Evolutionary conservation across 2,329 filamentous ascomycete genomes (phyloP), one percentile per base, ranked within the genome.

Genomic region (Fusarium sp.): DNA sequence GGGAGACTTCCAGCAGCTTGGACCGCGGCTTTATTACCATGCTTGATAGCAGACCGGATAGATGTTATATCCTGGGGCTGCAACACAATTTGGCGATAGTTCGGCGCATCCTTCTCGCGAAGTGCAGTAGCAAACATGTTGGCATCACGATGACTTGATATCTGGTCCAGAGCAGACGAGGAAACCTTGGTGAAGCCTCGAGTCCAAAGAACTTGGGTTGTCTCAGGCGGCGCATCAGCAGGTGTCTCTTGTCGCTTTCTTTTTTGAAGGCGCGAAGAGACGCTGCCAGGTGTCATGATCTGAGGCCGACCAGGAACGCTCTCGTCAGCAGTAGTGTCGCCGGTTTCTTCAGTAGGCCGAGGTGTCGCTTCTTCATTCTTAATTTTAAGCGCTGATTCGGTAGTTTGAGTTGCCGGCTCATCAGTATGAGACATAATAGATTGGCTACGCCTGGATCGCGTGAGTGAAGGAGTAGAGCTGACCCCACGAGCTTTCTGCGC

Each of bases 41-140:
- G 90, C 57, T 89, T 90, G 69, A 95, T 92, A 34, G 91, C 91
- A 53, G 90, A 87, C 66, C 92, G 91, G 72, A 95, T 94, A 4
- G 88, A 90, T 69, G 93, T 94, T 48, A 95, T 86, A 75, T 95
- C 91, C 75, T 93, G 91, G 1, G 92, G 91, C 49, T 91, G 89
- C 56, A 92, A 85, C 40, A 95, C 91, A 53, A 94, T 87, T 67
- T 89, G 88, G 65, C 87, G 88, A 75, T 95, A 95, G 7, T 91
- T 91, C 1, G 92, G 92, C 0, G 92, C 92, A 72, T 93, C 90
- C 38, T 87, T 87, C 69, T 94, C 91, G 13, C 91, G 91, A 49
- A 95, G 86, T 3, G 91, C 90, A 56, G 90, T 90, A 28, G 91
- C 90, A 75, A 95, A 95, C 79, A 93, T 93, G 70, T 92, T 93